phyloP scores from a whole-genome alignment of 176 grass and related monocot genomes.

The Zea mays region DNA sequence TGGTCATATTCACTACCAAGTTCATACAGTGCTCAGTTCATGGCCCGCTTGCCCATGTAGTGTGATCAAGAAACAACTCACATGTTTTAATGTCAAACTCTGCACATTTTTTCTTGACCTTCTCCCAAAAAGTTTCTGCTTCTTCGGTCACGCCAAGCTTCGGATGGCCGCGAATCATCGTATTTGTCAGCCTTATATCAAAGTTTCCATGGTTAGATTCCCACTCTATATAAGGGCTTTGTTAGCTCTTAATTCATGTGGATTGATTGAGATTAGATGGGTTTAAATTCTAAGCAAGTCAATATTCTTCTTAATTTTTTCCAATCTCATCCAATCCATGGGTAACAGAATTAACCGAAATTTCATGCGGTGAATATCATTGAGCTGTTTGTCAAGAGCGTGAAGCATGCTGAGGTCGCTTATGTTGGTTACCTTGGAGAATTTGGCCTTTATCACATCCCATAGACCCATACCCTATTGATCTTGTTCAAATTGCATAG shows the following conservation, averaged over 20 bases:
- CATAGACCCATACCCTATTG: constrained; percentile 46
- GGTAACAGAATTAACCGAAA: too few relatives aligned
- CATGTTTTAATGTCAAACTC: constrained; percentile 52
- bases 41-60: constrained; percentile 45
- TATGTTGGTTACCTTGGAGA: constrained; percentile 53
- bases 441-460: constrained; percentile 49
- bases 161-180: constrained; percentile 57
- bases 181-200: constrained; percentile 60
- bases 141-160: constrained; percentile 51
- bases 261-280: too few relatives aligned
- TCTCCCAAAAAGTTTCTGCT: constrained; percentile 55
- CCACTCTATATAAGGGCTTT: constrained; percentile 82
- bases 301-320: too few relatives aligned
- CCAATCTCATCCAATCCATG: too few relatives aligned
- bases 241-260: too few relatives aligned
- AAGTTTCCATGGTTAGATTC: constrained; percentile 50
- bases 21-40: constrained; percentile 36
- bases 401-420: constrained; percentile 71
- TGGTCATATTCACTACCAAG: constrained; percentile 56
- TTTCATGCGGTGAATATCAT: constrained; percentile 52
- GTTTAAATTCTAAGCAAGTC: too few relatives aligned
- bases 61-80: constrained; percentile 61
- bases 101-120: constrained; percentile 54
- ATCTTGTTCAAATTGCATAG: constrained; percentile 62
- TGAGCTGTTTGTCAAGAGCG: constrained; percentile 56